Evolutionary conservation across 495 filamentous ascomycete genomes (phyloP).

Genomic region (Aspergillus haitiensis): DNA sequence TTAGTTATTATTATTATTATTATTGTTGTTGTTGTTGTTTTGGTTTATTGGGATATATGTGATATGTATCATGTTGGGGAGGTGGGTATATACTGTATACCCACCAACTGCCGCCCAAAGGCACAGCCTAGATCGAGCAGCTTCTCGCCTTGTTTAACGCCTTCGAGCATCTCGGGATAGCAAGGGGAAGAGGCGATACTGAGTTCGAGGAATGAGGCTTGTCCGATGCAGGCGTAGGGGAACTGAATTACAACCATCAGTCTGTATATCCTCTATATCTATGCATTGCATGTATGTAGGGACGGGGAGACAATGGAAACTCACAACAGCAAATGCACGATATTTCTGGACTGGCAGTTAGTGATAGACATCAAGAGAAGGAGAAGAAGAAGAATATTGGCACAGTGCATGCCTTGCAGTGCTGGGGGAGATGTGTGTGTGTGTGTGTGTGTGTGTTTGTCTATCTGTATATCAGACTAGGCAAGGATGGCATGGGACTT

Average conservation of each 20-base stretch:
- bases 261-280: background rate
- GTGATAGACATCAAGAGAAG: no score
- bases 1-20: background rate
- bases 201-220: constrained; percentile 52
- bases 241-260: constrained; percentile 23
- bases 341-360: no score
- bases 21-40: no score
- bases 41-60: no score
- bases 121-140: constrained; percentile 47
- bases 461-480: no score
- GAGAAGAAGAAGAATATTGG: no score
- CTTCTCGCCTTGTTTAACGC: constrained; percentile 37
- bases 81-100: background rate
- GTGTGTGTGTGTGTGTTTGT: no score
- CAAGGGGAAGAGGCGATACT: constrained; percentile 31
- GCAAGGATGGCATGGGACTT: no score
- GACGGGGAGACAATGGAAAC: no score
- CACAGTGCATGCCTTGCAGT: no score
- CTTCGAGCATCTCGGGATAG: constrained; percentile 42
- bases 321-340: no score
- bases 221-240: constrained; percentile 55
- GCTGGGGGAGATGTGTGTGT: no score
- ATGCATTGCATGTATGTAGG: constrained; percentile 9
- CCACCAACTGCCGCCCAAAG: constrained; percentile 37
- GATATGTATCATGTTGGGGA: background rate